A percentile compares a stretch with the other conserved stretches of the same genome.
Conservation (phyloP, 2,329 filamentous ascomycete species). For the Cordyceps javanica region DNA sequence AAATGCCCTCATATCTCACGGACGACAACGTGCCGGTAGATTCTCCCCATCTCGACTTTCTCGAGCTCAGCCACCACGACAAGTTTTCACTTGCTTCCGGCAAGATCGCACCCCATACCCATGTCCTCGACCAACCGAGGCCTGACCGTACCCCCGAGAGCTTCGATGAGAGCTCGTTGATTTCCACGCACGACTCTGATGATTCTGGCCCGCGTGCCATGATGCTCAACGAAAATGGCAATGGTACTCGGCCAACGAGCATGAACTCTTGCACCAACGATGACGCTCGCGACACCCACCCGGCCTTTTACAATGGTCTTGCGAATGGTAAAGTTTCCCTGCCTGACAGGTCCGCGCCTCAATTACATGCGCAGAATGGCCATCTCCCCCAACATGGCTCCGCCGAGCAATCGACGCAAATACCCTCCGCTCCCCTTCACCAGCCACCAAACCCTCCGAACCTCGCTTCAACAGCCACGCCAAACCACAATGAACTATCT, state of each 20-base stretch:
- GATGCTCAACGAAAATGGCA: slow-evolving; percentile 38
- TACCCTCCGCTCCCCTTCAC: background rate
- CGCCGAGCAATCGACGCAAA: slow-evolving; percentile 8
- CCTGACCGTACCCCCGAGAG: slow-evolving; percentile 44
- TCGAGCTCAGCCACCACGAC: slow-evolving; percentile 37
- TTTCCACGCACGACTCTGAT: slow-evolving; percentile 47
- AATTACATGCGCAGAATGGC: background rate
- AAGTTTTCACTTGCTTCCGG: slow-evolving; percentile 28
- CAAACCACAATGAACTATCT: background rate
- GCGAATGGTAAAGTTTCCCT: slow-evolving; percentile 13
- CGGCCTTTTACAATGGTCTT: background rate
- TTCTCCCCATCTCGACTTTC: slow-evolving; percentile 35
- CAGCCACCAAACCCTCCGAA: slow-evolving; percentile 5
- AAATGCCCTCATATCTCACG: slow-evolving; percentile 51
- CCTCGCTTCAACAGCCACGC: background rate
- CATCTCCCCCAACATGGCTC: slow-evolving; percentile 20
- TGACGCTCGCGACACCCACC: slow-evolving; percentile 16
- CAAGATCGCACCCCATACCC: slow-evolving; percentile 31
- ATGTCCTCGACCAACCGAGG: slow-evolving; percentile 33
- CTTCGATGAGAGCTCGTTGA: slow-evolving; percentile 49
- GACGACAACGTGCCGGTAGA: slow-evolving; percentile 39
- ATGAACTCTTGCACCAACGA: slow-evolving; percentile 54
- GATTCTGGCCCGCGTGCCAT: slow-evolving; percentile 39
- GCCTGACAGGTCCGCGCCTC: background rate
- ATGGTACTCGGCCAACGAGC: slow-evolving; percentile 40